Evolutionary conservation across 2,329 filamentous ascomycete species (phyloP).

Genomic region (Alternaria gaisen): DNA sequence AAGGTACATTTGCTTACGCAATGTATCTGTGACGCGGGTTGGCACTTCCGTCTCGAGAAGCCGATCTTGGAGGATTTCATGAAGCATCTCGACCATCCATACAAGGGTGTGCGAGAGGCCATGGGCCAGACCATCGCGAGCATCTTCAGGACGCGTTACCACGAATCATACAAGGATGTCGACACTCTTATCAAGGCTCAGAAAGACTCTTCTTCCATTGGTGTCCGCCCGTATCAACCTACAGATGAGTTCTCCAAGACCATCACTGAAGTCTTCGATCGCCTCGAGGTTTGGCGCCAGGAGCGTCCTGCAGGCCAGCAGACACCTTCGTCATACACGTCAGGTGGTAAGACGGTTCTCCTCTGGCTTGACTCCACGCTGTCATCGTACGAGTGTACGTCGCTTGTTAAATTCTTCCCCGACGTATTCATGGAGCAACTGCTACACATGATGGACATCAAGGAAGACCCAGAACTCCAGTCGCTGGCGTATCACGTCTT

Average conservation of each 20-base stretch:
- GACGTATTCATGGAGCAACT: slow-evolving; percentile 89
- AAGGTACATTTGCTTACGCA: slow-evolving; percentile 93
- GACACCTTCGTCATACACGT: slow-evolving; percentile 92
- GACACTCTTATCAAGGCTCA: slow-evolving; percentile 78
- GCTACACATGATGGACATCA: slow-evolving; percentile 99
- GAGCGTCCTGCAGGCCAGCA: slow-evolving; percentile 88
- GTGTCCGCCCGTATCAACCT: slow-evolving; percentile 83
- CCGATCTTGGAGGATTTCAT: slow-evolving; percentile 91
- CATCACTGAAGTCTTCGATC: slow-evolving; percentile 77
- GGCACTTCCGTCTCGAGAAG: slow-evolving; percentile 93
- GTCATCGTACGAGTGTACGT: slow-evolving; percentile 90
- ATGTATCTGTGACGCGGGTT: slow-evolving; percentile 84
- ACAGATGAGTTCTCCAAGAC: slow-evolving; percentile 75
- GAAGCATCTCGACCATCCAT: slow-evolving; percentile 91
- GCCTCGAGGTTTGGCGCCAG: slow-evolving; percentile 86
- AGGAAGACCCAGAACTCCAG: slow-evolving; percentile 96
- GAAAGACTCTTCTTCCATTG: slow-evolving; percentile 80
- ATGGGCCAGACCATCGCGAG: slow-evolving; percentile 89
- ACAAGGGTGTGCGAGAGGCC: slow-evolving; percentile 94
- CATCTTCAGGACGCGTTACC: slow-evolving; percentile 90
- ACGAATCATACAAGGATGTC: slow-evolving; percentile 90
- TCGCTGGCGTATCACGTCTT: slow-evolving; percentile 96
- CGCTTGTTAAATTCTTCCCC: slow-evolving; percentile 90
- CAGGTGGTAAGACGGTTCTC: slow-evolving; percentile 93
- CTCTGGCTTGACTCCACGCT: slow-evolving; percentile 94